Evolutionary conservation across 2,329 filamentous ascomycete genomes (phyloP).

Genomic region (Cladophialophora exuberans): DNA sequence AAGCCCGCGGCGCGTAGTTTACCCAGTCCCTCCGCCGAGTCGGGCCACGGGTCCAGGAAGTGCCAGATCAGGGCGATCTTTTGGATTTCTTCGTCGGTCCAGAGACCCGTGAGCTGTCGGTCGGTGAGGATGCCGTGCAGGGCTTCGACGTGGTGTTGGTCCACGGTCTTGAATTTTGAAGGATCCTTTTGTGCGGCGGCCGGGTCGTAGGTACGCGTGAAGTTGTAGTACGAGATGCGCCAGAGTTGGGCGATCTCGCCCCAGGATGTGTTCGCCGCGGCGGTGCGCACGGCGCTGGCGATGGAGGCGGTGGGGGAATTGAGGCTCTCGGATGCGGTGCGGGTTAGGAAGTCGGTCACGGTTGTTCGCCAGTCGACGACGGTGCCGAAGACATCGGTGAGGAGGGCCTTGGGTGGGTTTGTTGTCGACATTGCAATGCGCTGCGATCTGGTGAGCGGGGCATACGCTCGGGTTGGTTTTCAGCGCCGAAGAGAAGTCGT

Average conservation of each 20-base stretch:
- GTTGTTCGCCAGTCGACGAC: slow-evolving; percentile 77
- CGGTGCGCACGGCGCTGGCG: slow-evolving; percentile 50
- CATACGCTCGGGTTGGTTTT: too few relatives aligned
- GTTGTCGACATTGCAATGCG: slow-evolving; percentile 29
- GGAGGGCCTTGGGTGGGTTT: slow-evolving; percentile 58
- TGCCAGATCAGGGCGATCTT: slow-evolving; percentile 74
- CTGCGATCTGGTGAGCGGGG: too few relatives aligned
- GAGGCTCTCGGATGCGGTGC: slow-evolving; percentile 54
- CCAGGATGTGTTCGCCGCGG: slow-evolving; percentile 64
- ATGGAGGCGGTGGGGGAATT: slow-evolving; percentile 51
- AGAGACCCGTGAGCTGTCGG: slow-evolving; percentile 63
- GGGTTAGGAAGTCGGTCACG: slow-evolving; percentile 62
- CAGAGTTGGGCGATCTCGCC: slow-evolving; percentile 69
- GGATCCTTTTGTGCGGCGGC: slow-evolving; percentile 33
- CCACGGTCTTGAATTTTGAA: slow-evolving; percentile 67
- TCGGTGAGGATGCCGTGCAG: slow-evolving; percentile 61
- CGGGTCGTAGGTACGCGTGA: slow-evolving; percentile 54
- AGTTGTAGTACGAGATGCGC: slow-evolving; percentile 65
- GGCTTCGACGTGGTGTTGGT: slow-evolving; percentile 70
- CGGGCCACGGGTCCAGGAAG: slow-evolving; percentile 69
- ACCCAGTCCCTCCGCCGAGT: slow-evolving; percentile 60
- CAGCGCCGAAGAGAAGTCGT: too few relatives aligned
- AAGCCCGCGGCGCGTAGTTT: slow-evolving; percentile 60
- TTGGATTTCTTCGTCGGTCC: slow-evolving; percentile 64
- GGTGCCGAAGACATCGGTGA: slow-evolving; percentile 80